Evolutionary conservation across 163 green algal genomes (phyloP).

Genomic region (Scenedesmus sp.): DNA sequence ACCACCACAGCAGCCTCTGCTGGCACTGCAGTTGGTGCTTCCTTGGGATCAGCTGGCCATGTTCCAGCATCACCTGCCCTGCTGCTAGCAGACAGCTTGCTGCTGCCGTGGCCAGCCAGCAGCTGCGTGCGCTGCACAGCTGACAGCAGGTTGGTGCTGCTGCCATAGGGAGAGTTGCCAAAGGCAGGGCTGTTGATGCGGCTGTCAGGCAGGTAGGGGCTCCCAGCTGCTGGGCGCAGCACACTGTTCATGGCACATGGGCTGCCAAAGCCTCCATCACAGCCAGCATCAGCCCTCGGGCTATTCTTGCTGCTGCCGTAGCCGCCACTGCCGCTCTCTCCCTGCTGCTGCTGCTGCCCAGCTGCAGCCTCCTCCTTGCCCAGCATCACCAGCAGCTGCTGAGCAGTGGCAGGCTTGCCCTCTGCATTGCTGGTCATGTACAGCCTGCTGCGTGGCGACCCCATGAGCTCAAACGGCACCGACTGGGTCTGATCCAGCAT

Average conservation of each 20-base stretch:
- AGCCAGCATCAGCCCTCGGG: background rate
- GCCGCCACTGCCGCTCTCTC: background rate
- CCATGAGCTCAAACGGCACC: constrained; percentile 23
- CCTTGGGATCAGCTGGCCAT: background rate
- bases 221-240: constrained; percentile 5
- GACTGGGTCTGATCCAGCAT: constrained; percentile 30
- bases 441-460: constrained; percentile 30
- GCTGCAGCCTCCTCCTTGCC: background rate
- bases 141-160: constrained; percentile 27
- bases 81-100: constrained; percentile 15
- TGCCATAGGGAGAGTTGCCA: background rate
- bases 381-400: constrained; percentile 25
- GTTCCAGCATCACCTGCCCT: background rate
- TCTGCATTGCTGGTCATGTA: constrained; percentile 7
- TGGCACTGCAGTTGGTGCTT: background rate
- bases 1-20: background rate
- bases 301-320: background rate
- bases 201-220: constrained; percentile 20
- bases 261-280: background rate
- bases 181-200: background rate
- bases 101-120: background rate
- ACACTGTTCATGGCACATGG: background rate
- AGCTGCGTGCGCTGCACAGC: background rate
- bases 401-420: background rate
- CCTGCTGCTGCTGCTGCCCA: background rate